phyloP scores from a whole-genome alignment of 257 asterid genomes.

The Solanum appendiculatum region DNA sequence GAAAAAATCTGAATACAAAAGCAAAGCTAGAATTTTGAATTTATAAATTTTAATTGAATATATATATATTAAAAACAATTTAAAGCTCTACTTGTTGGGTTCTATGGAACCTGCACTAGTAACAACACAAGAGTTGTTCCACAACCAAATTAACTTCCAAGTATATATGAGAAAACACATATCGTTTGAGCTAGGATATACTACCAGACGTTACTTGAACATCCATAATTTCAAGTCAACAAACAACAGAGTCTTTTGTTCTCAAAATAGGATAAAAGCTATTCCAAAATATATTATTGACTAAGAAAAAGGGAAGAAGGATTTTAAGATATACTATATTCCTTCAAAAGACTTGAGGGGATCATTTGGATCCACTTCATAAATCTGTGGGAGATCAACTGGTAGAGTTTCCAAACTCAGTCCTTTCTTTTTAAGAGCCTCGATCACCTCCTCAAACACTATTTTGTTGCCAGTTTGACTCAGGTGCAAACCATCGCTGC shows the following conservation, averaged over 20 bases:
- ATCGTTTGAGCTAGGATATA: not conserved
- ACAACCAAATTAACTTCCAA: not conserved
- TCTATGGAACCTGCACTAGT: no score
- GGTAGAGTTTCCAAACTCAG: conserved; percentile 36
- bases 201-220: not conserved
- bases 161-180: not conserved
- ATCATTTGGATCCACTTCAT: conserved; percentile 41
- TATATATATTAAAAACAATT: no score
- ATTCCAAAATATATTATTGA: not conserved
- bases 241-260: not conserved
- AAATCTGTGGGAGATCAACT: conserved; percentile 35
- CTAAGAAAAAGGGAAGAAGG: not conserved
- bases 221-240: not conserved
- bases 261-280: not conserved
- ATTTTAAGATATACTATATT: not conserved
- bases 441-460: conserved; percentile 50
- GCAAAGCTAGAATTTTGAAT: no score
- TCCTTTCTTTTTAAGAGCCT: conserved; percentile 26
- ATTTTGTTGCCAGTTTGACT: conserved; percentile 37
- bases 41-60: no score
- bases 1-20: no score
- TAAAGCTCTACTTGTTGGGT: no score
- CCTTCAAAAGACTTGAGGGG: conserved; percentile 48
- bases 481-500: conserved; percentile 84
- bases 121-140: not conserved